phyloP scores from a whole-genome alignment of 2,329 filamentous ascomycete species.

The Colletotrichum lini region DNA sequence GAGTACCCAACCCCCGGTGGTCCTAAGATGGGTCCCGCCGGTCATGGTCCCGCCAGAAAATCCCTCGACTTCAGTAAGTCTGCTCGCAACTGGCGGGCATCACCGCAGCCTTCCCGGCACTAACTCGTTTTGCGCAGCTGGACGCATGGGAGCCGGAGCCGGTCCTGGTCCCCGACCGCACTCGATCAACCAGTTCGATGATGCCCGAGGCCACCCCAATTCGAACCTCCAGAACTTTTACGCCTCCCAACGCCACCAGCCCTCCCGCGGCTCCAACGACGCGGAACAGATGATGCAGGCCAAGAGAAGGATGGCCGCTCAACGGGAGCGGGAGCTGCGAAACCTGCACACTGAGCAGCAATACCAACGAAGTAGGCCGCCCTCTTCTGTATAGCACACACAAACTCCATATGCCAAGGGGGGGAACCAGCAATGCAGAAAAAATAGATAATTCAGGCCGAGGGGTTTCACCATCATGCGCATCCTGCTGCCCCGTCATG shows the following conservation, averaged over 20 bases:
- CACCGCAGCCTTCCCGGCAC: conserved; percentile 42
- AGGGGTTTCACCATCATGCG: conserved; percentile 42
- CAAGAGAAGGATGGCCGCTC: conserved; percentile 98
- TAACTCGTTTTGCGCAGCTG: conserved; percentile 67
- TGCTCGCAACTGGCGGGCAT: conserved; percentile 43
- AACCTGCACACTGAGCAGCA: conserved; percentile 99
- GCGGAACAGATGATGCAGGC: conserved; percentile 99
- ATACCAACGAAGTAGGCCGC: conserved; percentile 98
- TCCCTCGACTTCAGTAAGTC: conserved; percentile 49
- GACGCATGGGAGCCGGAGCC: conserved; percentile 71
- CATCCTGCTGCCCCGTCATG: conserved; percentile 43
- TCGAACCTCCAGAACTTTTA: conserved; percentile 95
- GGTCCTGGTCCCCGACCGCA: conserved; percentile 80
- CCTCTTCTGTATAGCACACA: conserved; percentile 80
- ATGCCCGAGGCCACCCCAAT: conserved; percentile 78
- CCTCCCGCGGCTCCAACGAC: conserved; percentile 86
- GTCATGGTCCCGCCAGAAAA: conserved; percentile 48
- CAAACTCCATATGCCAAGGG: conserved; percentile 59
- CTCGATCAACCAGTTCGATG: conserved; percentile 86
- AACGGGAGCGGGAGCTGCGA: conserved; percentile 98
- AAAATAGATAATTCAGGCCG: conserved; percentile 53
- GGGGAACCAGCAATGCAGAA: conserved; percentile 49
- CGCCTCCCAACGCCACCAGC: conserved; percentile 91
- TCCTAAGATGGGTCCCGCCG: conserved; percentile 50
- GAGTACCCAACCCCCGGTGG: conserved; percentile 78